Percentiles rank a stretch among this genome's conserved stretches.
Evolutionary conservation across 2,329 filamentous ascomycete species (phyloP).

Genomic region (Apiospora kogelbergensis): DNA sequence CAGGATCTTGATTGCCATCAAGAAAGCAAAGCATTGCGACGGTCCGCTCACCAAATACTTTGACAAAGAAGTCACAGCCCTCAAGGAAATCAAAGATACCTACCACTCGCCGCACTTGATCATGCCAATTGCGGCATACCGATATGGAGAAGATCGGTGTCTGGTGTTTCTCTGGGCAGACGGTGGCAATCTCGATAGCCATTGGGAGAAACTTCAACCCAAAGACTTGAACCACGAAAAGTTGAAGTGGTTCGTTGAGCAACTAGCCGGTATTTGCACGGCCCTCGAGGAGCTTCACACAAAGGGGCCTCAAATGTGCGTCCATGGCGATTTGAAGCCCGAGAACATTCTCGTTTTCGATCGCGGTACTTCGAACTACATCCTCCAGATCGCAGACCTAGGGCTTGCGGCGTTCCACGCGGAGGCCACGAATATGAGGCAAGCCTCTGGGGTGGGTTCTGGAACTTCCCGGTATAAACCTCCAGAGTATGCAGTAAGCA

Average conservation of each 20-base stretch:
- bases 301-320: background rate
- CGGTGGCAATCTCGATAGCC: slow-evolving; percentile 11
- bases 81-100: too few species aligned
- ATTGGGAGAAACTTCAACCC: slow-evolving; percentile 3
- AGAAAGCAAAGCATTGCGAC: too few species aligned
- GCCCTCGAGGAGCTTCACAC: slow-evolving; percentile 7
- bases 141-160: slow-evolving; percentile 6
- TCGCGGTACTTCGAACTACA: background rate
- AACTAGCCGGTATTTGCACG: slow-evolving; percentile 9
- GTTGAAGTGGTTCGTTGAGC: slow-evolving; percentile 8
- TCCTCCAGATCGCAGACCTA: slow-evolving; percentile 11
- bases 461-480: slow-evolving; percentile 14
- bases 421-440: slow-evolving; percentile 5
- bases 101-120: slow-evolving; percentile 11
- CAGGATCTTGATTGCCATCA: too few species aligned
- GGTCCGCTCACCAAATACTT: too few species aligned
- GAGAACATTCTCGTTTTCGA: slow-evolving; percentile 10
- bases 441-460: background rate
- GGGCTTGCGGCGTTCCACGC: slow-evolving; percentile 11
- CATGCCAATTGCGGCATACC: slow-evolving; percentile 13
- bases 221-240: background rate
- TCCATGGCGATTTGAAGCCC: slow-evolving; percentile 9
- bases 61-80: too few species aligned
- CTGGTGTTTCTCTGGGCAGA: slow-evolving; percentile 16
- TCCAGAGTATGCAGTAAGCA: too few species aligned